Evolutionary conservation across 2,329 filamentous ascomycete species (phyloP).

Genomic region (Xylaria sp.): DNA sequence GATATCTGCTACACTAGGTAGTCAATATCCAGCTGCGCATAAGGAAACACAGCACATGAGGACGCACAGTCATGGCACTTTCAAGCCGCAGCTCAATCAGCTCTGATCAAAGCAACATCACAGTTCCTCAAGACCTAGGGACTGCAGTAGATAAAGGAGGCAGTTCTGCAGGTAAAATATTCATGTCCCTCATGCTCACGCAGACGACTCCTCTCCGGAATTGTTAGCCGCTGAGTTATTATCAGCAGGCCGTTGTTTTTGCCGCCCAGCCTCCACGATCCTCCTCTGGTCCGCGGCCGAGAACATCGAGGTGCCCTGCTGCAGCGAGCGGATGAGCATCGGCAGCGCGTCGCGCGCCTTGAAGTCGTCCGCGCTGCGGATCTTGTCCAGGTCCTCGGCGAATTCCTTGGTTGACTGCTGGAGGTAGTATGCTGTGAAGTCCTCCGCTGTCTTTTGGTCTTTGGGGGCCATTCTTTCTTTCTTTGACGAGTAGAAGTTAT

Average conservation of each 20-base stretch:
- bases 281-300: constrained; percentile 55
- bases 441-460: constrained; percentile 28
- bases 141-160: too few relatives aligned
- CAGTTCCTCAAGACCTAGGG: background rate
- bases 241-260: too few relatives aligned
- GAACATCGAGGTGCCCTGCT: constrained; percentile 70
- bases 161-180: too few relatives aligned
- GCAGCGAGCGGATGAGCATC: constrained; percentile 70
- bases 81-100: background rate
- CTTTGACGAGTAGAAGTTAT: too few relatives aligned
- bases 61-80: too few relatives aligned
- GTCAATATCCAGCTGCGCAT: too few relatives aligned
- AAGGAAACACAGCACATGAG: too few relatives aligned
- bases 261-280: constrained; percentile 30
- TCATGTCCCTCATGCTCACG: too few relatives aligned
- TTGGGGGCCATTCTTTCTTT: constrained; percentile 34
- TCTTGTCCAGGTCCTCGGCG: constrained; percentile 74
- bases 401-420: constrained; percentile 73
- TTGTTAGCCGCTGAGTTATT: too few relatives aligned
- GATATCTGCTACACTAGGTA: too few relatives aligned
- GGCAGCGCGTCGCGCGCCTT: constrained; percentile 66
- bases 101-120: too few relatives aligned
- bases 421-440: constrained; percentile 71
- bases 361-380: constrained; percentile 73
- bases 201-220: constrained; percentile 19